Percentiles rank a stretch among this genome's conserved stretches.
These are phyloP conservation scores for Aegilops bicornis DNA, from an alignment of 176 grass and related monocot genomes.

Conservation along the genomic window DNA sequence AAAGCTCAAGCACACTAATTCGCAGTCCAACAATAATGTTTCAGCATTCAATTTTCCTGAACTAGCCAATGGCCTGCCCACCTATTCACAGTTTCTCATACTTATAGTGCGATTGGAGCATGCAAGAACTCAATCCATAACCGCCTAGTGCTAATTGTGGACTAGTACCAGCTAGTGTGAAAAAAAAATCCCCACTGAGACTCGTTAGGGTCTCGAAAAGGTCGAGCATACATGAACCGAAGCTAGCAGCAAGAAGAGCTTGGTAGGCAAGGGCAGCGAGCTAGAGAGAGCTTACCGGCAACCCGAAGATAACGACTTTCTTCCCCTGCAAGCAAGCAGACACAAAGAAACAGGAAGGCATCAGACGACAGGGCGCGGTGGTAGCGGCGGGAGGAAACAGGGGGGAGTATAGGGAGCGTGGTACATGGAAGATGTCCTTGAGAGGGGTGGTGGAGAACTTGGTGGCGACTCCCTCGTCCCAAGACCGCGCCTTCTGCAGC, in stretches of 20 bases:
- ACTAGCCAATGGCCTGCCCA: neutral
- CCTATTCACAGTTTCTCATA: neutral
- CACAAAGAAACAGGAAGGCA: neutral
- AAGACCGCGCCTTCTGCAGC: constrained; percentile 87
- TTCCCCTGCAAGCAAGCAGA: constrained; percentile 77
- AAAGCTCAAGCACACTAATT: neutral
- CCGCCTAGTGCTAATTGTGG: neutral
- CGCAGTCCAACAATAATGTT: neutral
- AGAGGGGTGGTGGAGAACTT: constrained; percentile 89
- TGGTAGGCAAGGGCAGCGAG: neutral
- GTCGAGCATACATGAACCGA: neutral
- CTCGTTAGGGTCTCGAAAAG: neutral
- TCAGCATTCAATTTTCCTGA: neutral
- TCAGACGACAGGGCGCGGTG: neutral
- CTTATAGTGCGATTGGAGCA: neutral
- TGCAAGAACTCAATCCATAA: neutral
- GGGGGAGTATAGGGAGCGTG: neutral
- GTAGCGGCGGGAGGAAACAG: neutral
- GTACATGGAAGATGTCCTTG: constrained; percentile 78
- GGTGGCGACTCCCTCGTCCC: constrained; percentile 92
- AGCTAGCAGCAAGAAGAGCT: neutral
- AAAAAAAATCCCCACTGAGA: neutral
- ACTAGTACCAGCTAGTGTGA: neutral
- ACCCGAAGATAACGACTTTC: constrained; percentile 94
- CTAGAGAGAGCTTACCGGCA: constrained; percentile 62